These are phyloP conservation scores for Salix purpurea DNA, from an alignment of 345 rosid species.

Conservation along the genomic window DNA sequence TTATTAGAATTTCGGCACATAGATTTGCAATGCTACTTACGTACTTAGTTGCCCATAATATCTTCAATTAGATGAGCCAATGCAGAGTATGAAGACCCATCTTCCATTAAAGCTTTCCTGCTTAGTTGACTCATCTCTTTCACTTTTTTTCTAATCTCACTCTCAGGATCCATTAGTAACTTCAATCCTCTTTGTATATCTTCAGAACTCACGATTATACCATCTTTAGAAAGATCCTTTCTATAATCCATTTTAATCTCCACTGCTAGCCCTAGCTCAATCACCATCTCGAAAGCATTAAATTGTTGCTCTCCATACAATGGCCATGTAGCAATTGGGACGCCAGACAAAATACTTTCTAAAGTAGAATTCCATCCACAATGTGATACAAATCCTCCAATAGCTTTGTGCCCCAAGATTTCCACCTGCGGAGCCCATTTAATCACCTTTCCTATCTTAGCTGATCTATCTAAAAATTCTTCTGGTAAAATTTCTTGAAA, in stretches of 20 bases:
- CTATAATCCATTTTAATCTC: background rate
- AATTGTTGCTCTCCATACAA: conserved; percentile 8
- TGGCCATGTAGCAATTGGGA: conserved; percentile 11
- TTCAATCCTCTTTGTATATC: background rate
- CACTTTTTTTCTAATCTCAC: background rate
- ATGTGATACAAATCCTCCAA: conserved; percentile 12
- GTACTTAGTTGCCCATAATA: too few relatives aligned
- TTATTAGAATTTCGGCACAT: too few relatives aligned
- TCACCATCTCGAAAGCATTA: conserved; percentile 2
- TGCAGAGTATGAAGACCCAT: background rate
- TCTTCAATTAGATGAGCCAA: background rate
- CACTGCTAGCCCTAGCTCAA: background rate
- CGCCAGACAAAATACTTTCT: conserved; percentile 4
- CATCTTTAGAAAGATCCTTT: background rate
- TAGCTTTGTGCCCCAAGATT: background rate
- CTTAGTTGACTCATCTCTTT: background rate
- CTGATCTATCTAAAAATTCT: conserved; percentile 1
- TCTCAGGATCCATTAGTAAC: background rate
- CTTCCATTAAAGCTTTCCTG: background rate
- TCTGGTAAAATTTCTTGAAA: background rate
- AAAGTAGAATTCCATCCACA: conserved; percentile 9
- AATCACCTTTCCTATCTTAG: background rate
- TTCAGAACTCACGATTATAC: background rate
- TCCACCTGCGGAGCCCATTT: conserved; percentile 7
- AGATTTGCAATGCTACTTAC: background rate